These are phyloP conservation scores for Coffea humblotiana DNA, from an alignment of 305 asterid genomes.

Conservation along the genomic window DNA sequence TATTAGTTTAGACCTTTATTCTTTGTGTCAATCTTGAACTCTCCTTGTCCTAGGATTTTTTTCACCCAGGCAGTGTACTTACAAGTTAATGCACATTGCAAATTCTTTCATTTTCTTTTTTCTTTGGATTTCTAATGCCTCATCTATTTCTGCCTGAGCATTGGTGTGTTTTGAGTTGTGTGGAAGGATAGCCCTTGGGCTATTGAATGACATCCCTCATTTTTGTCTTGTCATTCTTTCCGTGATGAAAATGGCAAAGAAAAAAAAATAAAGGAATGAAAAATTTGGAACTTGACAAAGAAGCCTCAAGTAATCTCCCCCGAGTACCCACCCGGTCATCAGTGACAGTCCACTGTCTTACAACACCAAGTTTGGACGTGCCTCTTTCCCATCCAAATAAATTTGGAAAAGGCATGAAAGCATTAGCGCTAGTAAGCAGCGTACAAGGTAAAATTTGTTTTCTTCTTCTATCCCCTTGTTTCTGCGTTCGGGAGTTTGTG, in stretches of 20 bases:
- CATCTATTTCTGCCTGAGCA: neutral
- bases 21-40: no score
- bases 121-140: neutral
- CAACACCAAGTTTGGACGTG: neutral
- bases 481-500: neutral
- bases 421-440: neutral
- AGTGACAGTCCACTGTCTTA: neutral
- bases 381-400: no score
- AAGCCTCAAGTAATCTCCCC: neutral
- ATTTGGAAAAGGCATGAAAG: neutral
- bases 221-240: no score
- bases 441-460: neutral
- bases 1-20: no score
- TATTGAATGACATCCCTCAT: neutral
- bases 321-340: neutral
- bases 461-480: neutral
- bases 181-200: neutral
- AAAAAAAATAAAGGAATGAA: no score
- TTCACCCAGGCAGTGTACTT: no score
- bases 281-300: no score
- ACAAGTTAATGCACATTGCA: no score
- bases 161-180: neutral
- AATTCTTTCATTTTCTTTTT: neutral
- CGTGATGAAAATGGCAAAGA: neutral
- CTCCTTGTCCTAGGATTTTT: no score